Evolutionary conservation across 2,329 filamentous ascomycete genomes (phyloP), one percentile per base, ranked within the genome.

Genomic region (Ophiostoma australiae): DNA sequence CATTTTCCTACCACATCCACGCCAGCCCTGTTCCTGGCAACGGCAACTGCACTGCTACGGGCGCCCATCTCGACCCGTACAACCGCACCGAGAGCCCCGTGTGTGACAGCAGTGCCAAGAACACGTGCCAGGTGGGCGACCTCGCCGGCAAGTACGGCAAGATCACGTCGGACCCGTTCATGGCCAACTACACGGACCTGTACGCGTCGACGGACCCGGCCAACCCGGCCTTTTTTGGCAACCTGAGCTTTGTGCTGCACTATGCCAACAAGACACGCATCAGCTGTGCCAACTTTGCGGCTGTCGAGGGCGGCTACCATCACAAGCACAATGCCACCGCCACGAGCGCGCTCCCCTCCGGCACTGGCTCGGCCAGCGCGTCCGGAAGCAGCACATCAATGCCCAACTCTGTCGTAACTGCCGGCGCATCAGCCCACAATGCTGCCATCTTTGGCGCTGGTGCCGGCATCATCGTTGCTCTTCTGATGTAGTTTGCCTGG

Each of bases 121-220:
- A 85, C 73, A 88, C 86, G 11, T 95, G 91, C 81, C 87, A 94
- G 80, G 87, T 91, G 13, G 91, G 92, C 74, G 91, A 94, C 78
- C 82, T 93, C 71, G 86, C 87, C 75, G 91, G 91, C 77, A 94
- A 94, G 81, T 82, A 90, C 76, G 90, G 90, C 73, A 83, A 83
- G 72, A 85, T 91, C 76, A 82, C 79, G 35, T 78, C 79, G 37
- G 83, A 84, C 73, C 81, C 84, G 15, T 89, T 84, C 76, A 77
- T 78, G 37, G 79, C 78, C 70, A 80, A 79, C 68, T 90, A 86
- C 80, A 76, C 79, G 72, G 89, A 91, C 76, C 77, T 80, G 31
- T 91, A 84, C 76, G 80, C 84, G n/a, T 87, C 88, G 4, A 84
- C 87, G 41, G 76, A 80, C 63, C 77, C 82, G 17, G 84, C 83